A percentile compares a stretch with the other conserved stretches of the same genome.
phyloP scores from a whole-genome alignment of 352 stramenopile genomes.

The Phytopythium kandeliae region DNA sequence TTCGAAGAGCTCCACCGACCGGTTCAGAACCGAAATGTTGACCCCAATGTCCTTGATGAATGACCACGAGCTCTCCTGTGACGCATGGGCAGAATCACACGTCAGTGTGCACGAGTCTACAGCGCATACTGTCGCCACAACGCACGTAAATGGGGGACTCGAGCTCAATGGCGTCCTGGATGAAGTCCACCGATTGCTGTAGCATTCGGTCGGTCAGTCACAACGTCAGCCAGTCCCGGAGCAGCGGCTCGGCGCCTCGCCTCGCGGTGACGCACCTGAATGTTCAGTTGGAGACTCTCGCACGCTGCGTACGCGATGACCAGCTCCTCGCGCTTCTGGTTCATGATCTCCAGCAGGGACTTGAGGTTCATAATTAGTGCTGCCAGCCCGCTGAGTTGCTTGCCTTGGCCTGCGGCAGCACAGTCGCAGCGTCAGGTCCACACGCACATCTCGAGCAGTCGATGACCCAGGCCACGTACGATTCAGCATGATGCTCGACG shows the following conservation, averaged over 20 bases:
- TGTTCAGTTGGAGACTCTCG: constrained; percentile 70
- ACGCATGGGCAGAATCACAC: not conserved
- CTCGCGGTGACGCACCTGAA: constrained; percentile 30
- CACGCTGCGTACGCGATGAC: constrained; percentile 62
- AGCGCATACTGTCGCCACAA: too few relatives aligned
- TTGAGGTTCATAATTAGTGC: constrained; percentile 78
- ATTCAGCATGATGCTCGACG: constrained; percentile 82
- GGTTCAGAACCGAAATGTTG: constrained; percentile 60
- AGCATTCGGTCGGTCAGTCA: not conserved
- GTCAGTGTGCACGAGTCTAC: too few relatives aligned
- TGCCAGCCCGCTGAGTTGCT: constrained; percentile 72
- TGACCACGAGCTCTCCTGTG: constrained; percentile 69
- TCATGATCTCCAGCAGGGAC: constrained; percentile 81
- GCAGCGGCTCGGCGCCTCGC: not conserved
- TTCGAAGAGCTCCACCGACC: constrained; percentile 64
- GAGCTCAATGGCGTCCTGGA: constrained; percentile 74
- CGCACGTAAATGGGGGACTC: constrained; percentile 67
- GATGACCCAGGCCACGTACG: constrained; percentile 36
- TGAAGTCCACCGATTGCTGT: constrained; percentile 71
- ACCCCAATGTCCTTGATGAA: constrained; percentile 78
- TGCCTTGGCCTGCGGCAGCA: constrained; percentile 55
- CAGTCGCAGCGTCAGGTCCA: constrained; percentile 1
- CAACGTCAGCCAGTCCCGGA: not conserved
- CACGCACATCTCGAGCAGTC: too few relatives aligned
- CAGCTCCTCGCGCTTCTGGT: constrained; percentile 76